Evolutionary conservation across 257 asterid species (phyloP).

Genomic region (Orobanche coerulescens): DNA sequence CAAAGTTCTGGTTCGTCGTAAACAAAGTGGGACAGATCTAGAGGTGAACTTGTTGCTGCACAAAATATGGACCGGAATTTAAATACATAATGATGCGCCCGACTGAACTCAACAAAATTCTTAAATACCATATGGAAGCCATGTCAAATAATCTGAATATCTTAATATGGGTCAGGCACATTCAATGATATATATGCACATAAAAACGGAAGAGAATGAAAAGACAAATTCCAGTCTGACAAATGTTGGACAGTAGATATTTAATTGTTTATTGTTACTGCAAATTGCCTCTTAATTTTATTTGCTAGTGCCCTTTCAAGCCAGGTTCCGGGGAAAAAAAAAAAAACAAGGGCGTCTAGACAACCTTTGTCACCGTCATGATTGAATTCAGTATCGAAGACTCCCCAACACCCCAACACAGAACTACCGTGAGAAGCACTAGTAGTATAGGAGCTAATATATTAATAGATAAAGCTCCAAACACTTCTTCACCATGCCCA

Average conservation of each 20-base stretch:
- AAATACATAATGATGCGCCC: slow-evolving; percentile 2
- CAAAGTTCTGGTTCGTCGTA: background rate
- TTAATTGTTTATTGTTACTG: background rate
- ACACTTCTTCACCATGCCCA: slow-evolving; percentile 84
- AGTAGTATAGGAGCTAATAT: slow-evolving; percentile 78
- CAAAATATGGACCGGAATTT: background rate
- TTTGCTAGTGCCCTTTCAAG: slow-evolving; percentile 3
- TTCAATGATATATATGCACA: background rate
- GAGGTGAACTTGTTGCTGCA: no score
- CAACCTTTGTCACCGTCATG: slow-evolving; percentile 83
- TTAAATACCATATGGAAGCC: background rate
- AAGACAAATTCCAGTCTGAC: background rate
- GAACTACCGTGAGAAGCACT: slow-evolving; percentile 60
- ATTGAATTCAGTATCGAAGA: slow-evolving; percentile 65
- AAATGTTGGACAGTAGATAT: background rate
- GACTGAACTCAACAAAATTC: slow-evolving; percentile 2
- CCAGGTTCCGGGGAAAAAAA: slow-evolving; percentile 1
- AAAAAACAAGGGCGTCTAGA: slow-evolving; percentile 16
- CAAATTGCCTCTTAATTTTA: background rate
- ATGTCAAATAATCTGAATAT: slow-evolving; percentile 1
- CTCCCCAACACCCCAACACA: slow-evolving; percentile 88
- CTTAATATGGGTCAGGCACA: slow-evolving; percentile 4
- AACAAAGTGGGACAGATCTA: slow-evolving; percentile 7
- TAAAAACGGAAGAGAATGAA: background rate
- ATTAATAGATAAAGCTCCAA: slow-evolving; percentile 69